Base-by-base conservation (phyloP, 148 eudicot genomes). In the Hydrangea macrophylla region DNA sequence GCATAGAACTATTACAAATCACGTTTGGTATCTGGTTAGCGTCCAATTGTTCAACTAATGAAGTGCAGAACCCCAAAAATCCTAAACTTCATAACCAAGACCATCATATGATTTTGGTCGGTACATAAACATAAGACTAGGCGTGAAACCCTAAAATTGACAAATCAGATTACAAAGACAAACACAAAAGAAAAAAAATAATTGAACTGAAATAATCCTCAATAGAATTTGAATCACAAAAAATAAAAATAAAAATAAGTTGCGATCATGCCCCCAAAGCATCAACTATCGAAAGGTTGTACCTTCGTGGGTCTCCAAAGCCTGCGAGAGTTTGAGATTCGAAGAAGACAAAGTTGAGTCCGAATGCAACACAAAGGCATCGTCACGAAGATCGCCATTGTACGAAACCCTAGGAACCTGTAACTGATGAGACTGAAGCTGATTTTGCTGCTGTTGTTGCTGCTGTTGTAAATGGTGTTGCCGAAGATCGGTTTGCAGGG, bases 401-500 rank as follows among this genome's bases (percentile, higher is more conserved):
- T 71, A 78, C 60, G 76, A 71, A 80, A 82, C 86, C 86, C 86
- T 82, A 79, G 83, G 64, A 17, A 33, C 79, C 55, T 82, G 84
- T 30, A 68, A 64, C 72, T 78, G 87, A 64, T 68, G 62, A 42
- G 62, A 65, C 24, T 26, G 73, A 12, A 57, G 70, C 23, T 51
- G 71, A 25, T 64, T 53, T 33, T 76, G 81, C 61, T 69, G 81
- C 55, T 68, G 35, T 32, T 75, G 77, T 45, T 65, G 77, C 64
- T 55, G 77, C 64, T 55, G 79, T 55, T 70, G 74, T 67, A 40
- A 64, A 56, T 74, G 73, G 67, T 79, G 84, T 30, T 82, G 87
- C 56, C 79, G 80, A 35, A 79, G 82, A 78, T 85, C 86, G 68
- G 64, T 87, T 69, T 85, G 92, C 53, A 90, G 64, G 62, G 92